A percentile compares a stretch with the other conserved stretches of the same genome.
Evolutionary conservation across 345 rosid species (phyloP).

Genomic region (Gossypium rotundifolium): DNA sequence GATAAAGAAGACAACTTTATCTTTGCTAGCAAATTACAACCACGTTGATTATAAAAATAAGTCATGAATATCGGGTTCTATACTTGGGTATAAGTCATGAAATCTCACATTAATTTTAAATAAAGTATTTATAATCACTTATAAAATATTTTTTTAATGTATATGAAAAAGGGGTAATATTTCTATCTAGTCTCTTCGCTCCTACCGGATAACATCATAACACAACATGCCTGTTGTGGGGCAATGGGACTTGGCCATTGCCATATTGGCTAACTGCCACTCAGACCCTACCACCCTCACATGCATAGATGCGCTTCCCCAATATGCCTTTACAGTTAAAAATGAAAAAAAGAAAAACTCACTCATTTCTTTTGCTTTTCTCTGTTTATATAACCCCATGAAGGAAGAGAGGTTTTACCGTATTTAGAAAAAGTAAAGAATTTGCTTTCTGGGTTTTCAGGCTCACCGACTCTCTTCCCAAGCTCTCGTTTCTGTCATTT

Average conservation of each 20-base stretch:
- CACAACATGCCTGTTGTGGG: slow-evolving; percentile 1
- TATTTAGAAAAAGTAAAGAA: neutral
- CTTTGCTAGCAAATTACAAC: too few species aligned
- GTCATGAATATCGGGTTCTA: too few species aligned
- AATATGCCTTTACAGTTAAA: neutral
- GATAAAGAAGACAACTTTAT: too few species aligned
- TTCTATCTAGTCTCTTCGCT: too few species aligned
- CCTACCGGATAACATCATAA: slow-evolving; percentile 4
- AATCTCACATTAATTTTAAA: too few species aligned
- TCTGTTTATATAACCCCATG: slow-evolving; percentile 1
- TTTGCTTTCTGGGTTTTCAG: neutral
- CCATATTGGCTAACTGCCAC: neutral
- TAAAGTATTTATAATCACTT: too few species aligned
- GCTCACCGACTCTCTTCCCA: neutral
- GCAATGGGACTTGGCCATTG: neutral
- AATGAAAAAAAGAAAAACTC: neutral
- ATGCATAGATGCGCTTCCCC: neutral
- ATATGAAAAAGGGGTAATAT: too few species aligned
- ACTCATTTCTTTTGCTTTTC: neutral
- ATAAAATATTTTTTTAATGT: too few species aligned
- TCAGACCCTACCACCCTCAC: neutral
- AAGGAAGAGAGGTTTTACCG: neutral
- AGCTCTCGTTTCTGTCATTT: neutral
- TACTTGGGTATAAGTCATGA: too few species aligned
- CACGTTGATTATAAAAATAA: too few species aligned